Evolutionary conservation across 2,329 filamentous ascomycete species (phyloP), one percentile per base, ranked within the genome.

Genomic region (Phaeosphaeriaceae sp.): DNA sequence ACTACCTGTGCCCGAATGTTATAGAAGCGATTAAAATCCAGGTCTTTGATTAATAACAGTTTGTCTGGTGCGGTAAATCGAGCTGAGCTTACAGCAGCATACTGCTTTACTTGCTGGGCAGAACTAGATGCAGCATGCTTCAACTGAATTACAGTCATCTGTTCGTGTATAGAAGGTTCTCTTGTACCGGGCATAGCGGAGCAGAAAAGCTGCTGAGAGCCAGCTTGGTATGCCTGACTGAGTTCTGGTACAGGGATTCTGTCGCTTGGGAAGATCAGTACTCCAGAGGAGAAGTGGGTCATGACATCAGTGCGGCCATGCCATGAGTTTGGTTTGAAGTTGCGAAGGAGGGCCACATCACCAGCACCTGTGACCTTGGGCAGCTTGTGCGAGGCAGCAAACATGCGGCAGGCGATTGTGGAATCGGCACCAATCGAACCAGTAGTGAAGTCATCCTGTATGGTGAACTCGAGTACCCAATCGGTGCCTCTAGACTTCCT

Each of bases 1-100:
- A 92, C 81, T 2, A 96, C 83, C 64, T 92, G 82, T 1, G 83
- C 91, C 15, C 90, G 76, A 1, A 95, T 67, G 66, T 96, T 85
- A 61, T 81, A 84, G 64, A 87, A 95, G 0, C 62, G 76, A 12
- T 72, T 70, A 0, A 80, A 74, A 2, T 74, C 63, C 1, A 90
- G 73, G 59, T 92, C 83, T 56, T 87, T 79, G 44, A 97, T 79
- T 15, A 87, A 75, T 29, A 77, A 77, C 61, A 87, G 47, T 41
- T 50, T 65, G 8, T 59, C 55, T 8, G 37, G 36, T 26, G 21
- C 30, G 6, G 26, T 29, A 32, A 39, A n/a, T n/a, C 52, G 58
- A 33, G 39, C 32, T 3, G 52, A 21, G 28, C 36, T 43, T 3
- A 20, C 38, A 1, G 42, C 28, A n/a, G 58, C 56, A 46, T 58